Conservation (phyloP, 177 flowering plant genomes). For the Vitis hybrid region DNA sequence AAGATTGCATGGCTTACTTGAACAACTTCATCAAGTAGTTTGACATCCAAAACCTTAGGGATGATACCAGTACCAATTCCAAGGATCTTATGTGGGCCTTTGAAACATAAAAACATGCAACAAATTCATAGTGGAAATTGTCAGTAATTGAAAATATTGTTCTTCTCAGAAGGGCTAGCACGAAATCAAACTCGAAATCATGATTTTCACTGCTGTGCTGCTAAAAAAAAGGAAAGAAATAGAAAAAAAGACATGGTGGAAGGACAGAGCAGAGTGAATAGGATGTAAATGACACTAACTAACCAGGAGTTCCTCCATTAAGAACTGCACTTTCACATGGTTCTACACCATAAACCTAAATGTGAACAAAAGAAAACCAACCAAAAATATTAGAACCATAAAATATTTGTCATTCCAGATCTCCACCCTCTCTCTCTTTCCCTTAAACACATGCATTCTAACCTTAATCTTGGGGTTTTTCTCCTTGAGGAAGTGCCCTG, state of each 20-base stretch:
- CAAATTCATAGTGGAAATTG: too few relatives aligned
- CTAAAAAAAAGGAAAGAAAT: too few relatives aligned
- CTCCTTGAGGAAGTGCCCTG: constrained; percentile 49
- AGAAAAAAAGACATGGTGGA: too few relatives aligned
- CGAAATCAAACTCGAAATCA: too few relatives aligned
- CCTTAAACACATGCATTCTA: neutral
- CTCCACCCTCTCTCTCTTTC: neutral
- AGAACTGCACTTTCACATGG: constrained; percentile 25
- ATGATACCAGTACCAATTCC: constrained; percentile 36
- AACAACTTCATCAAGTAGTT: constrained; percentile 30
- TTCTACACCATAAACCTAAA: constrained; percentile 22
- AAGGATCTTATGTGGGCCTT: constrained; percentile 36
- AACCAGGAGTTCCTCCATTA: constrained; percentile 24
- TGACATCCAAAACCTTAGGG: constrained; percentile 28
- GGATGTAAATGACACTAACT: neutral
- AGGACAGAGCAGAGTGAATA: too few relatives aligned
- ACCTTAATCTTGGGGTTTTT: constrained; percentile 50
- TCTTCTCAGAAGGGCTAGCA: too few relatives aligned
- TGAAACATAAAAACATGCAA: neutral
- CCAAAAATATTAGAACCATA: neutral
- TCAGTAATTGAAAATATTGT: too few relatives aligned
- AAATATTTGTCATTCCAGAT: neutral
- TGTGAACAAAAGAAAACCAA: neutral
- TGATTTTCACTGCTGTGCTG: too few relatives aligned
- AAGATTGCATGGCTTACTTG: constrained; percentile 13